Percentiles rank a stretch among this genome's conserved stretches.
Evolutionary conservation across 306 rosid species (phyloP).

Genomic region (Rubus parviflorus): DNA sequence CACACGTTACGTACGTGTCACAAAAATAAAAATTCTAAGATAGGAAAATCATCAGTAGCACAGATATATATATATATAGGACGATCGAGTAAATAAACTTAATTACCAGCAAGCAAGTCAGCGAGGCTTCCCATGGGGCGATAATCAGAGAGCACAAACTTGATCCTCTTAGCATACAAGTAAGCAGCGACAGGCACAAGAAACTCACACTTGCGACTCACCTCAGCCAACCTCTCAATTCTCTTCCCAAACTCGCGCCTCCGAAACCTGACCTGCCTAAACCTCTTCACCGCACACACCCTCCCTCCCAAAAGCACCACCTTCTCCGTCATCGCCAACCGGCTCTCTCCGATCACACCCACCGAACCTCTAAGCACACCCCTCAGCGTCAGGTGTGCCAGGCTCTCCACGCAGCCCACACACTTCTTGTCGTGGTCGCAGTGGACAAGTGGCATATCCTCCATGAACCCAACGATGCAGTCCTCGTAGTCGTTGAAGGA

Average conservation of each 20-base stretch:
- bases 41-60: not conserved
- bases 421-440: conserved; percentile 10
- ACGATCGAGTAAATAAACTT: not conserved
- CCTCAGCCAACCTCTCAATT: conserved; percentile 21
- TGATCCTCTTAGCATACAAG: conserved; percentile 34
- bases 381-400: conserved; percentile 20
- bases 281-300: conserved; percentile 31
- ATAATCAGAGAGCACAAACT: conserved; percentile 30
- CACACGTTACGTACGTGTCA: too few relatives aligned
- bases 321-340: conserved; percentile 32
- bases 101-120: conserved; percentile 32
- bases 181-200: conserved; percentile 28
- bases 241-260: conserved; percentile 30
- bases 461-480: conserved; percentile 31
- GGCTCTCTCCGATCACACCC: conserved; percentile 31
- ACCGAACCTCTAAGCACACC: conserved; percentile 31
- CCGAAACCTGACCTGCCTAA: conserved; percentile 17
- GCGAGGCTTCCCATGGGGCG: conserved; percentile 36
- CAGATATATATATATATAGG: not conserved
- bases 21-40: too few relatives aligned
- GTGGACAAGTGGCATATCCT: conserved; percentile 23
- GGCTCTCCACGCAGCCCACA: not conserved
- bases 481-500: conserved; percentile 30
- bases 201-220: conserved; percentile 4
- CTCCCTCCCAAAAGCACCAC: conserved; percentile 27